Conservation (phyloP, 345 rosid species). For the Aurinia saxatilis region DNA sequence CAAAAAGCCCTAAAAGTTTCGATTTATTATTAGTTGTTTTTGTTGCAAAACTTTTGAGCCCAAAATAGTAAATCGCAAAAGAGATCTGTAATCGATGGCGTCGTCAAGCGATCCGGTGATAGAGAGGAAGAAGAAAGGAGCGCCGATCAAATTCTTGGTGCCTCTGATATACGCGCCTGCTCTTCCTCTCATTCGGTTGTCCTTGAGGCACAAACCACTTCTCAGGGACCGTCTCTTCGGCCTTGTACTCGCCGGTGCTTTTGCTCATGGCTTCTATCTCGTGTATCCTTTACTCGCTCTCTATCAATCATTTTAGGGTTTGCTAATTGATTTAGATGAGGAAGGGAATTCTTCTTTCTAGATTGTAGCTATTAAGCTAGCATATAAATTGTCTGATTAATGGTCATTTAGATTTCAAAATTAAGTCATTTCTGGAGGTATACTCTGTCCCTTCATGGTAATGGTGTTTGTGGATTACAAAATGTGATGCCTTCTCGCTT, state of each 20-base stretch:
- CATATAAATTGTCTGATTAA: too few species aligned
- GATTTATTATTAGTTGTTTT: too few species aligned
- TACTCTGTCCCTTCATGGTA: neutral
- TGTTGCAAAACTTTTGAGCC: too few species aligned
- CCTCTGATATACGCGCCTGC: conserved; percentile 86
- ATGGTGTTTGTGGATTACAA: too few species aligned
- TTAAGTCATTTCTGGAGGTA: too few species aligned
- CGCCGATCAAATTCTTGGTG: conserved; percentile 68
- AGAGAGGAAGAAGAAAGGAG: conserved; percentile 47
- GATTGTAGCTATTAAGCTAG: too few species aligned
- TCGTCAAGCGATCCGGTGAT: conserved; percentile 25
- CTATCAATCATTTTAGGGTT: neutral
- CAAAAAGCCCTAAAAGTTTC: too few species aligned
- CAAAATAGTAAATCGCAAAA: too few species aligned
- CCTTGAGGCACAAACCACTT: conserved; percentile 69
- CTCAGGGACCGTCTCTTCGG: conserved; percentile 80
- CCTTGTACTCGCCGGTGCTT: conserved; percentile 72
- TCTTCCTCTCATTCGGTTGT: conserved; percentile 83
- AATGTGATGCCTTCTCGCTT: neutral
- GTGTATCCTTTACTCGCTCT: conserved; percentile 59
- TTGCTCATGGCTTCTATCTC: conserved; percentile 82
- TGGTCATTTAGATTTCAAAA: too few species aligned
- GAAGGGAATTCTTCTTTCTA: too few species aligned
- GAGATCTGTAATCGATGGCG: neutral
- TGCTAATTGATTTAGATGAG: too few species aligned